phyloP scores from a whole-genome alignment of 139 green algal genomes.

The Tetratostichococcus sp. region DNA sequence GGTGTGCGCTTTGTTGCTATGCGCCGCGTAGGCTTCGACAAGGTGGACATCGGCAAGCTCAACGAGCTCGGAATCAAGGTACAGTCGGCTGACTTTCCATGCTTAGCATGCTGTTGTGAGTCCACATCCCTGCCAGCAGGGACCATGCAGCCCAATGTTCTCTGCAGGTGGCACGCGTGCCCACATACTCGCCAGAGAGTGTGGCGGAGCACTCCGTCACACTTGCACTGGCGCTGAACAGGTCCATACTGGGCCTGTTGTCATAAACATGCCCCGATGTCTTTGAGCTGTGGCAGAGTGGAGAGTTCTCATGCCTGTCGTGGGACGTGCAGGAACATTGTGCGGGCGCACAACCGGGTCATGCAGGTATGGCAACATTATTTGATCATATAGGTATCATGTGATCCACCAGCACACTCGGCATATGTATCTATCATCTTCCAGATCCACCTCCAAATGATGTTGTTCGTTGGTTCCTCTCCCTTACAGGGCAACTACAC shows the following conservation, averaged over 20 bases:
- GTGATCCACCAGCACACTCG: too few species aligned
- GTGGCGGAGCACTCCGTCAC: constrained; percentile 76
- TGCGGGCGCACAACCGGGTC: constrained; percentile 40
- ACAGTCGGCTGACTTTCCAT: background rate
- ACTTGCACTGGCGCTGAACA: constrained; percentile 61
- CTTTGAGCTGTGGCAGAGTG: background rate
- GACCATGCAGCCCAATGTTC: background rate
- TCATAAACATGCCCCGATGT: background rate
- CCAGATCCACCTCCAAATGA: too few species aligned
- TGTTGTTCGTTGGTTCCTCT: too few species aligned
- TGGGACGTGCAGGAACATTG: constrained; percentile 42
- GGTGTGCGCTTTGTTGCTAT: constrained; percentile 65
- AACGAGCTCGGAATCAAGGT: constrained; percentile 33
- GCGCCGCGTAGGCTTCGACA: constrained; percentile 66
- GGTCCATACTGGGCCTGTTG: constrained; percentile 17
- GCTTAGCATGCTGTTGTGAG: too few species aligned
- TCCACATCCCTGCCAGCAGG: too few species aligned
- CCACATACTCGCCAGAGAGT: constrained; percentile 62
- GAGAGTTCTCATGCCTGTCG: too few species aligned
- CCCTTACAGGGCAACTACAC: constrained; percentile 79
- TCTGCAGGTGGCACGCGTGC: constrained; percentile 60
- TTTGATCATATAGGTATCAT: too few species aligned
- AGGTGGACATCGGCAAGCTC: constrained; percentile 9
- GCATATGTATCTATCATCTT: too few species aligned
- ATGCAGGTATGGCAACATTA: constrained; percentile 6